These are phyloP conservation scores for Setaria viridis DNA, from an alignment of 202 grass and related monocot species.

Conservation along the genomic window DNA sequence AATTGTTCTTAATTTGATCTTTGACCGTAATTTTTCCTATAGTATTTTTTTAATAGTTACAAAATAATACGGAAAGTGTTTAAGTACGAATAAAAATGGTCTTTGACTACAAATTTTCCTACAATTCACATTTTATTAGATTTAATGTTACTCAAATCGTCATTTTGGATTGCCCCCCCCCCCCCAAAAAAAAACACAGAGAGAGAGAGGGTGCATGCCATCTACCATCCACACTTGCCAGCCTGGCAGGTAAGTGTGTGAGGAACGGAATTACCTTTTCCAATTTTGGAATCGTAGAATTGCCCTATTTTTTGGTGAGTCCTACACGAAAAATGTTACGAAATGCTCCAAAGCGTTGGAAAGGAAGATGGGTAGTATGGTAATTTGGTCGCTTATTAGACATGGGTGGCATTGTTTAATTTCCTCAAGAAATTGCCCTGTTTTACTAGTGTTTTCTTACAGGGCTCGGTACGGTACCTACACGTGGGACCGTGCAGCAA, in stretches of 20 bases:
- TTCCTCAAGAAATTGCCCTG: neutral
- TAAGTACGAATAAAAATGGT: neutral
- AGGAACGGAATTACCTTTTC: too few relatives aligned
- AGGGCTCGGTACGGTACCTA: neutral
- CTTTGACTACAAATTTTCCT: too few relatives aligned
- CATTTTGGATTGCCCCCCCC: neutral
- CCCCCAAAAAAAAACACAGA: too few relatives aligned
- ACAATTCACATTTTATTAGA: neutral
- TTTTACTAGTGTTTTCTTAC: neutral
- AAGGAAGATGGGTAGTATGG: neutral
- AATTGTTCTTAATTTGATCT: neutral
- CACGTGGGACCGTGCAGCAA: slow-evolving; percentile 2
- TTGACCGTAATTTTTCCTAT: neutral
- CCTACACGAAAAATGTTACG: too few relatives aligned
- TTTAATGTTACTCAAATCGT: neutral
- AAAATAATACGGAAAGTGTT: too few relatives aligned
- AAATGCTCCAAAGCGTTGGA: too few relatives aligned
- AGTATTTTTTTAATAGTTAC: neutral
- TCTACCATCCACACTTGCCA: too few relatives aligned
- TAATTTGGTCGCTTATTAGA: neutral
- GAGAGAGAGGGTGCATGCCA: too few relatives aligned
- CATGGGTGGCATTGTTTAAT: neutral
- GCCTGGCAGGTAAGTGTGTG: neutral
- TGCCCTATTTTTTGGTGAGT: too few relatives aligned
- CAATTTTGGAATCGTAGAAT: too few relatives aligned